These are phyloP conservation scores for Daldinia eschscholtzii DNA, from an alignment of 2,329 filamentous ascomycete species.

Conservation along the genomic window DNA sequence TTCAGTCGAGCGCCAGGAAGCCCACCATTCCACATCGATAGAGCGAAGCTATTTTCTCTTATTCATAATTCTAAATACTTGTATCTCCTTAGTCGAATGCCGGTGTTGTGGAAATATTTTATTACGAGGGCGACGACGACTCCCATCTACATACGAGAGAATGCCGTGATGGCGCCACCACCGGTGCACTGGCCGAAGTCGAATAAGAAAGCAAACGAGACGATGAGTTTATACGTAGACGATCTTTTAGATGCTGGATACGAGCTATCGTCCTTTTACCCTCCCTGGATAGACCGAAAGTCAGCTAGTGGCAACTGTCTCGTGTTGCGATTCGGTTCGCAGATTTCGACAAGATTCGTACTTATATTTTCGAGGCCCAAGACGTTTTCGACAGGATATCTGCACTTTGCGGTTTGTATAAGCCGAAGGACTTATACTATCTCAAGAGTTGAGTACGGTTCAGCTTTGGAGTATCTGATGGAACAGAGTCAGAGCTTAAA, in stretches of 20 bases:
- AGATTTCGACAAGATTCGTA: conserved; percentile 20
- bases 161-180: neutral
- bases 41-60: conserved; percentile 23
- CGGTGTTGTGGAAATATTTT: conserved; percentile 23
- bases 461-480: conserved; percentile 29
- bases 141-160: conserved; percentile 26
- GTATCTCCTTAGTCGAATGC: conserved; percentile 15
- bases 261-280: conserved; percentile 27
- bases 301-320: conserved; percentile 11
- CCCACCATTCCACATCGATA: conserved; percentile 25
- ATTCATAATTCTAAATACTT: conserved; percentile 17
- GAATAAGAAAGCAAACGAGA: conserved; percentile 14
- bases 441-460: conserved; percentile 15
- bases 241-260: conserved; percentile 19
- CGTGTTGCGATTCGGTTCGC: conserved; percentile 17
- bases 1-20: conserved; percentile 31
- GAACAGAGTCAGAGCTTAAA: conserved; percentile 17
- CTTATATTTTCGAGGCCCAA: conserved; percentile 20
- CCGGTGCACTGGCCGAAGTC: conserved; percentile 11
- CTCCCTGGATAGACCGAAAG: conserved; percentile 27
- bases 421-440: neutral
- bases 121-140: conserved; percentile 15
- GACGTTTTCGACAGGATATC: conserved; percentile 4
- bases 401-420: conserved; percentile 30
- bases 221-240: conserved; percentile 18